These are phyloP conservation scores for Gyrodon lividus DNA, from an alignment of 768 basidiomycete species.

Conservation along the genomic window DNA sequence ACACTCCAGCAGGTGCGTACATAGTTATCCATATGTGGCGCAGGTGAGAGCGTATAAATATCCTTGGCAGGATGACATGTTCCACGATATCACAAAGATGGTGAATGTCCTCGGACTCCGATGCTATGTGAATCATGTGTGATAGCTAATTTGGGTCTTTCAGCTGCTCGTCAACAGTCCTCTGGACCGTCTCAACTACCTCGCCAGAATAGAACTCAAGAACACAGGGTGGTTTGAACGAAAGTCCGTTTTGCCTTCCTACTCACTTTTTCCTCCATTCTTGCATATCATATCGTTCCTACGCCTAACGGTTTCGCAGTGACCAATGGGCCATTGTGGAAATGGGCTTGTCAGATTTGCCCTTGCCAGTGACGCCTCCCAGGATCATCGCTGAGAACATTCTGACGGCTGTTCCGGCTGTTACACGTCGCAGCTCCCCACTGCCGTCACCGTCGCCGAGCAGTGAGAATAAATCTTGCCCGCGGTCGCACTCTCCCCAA, in stretches of 20 bases:
- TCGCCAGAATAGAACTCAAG: constrained; percentile 29
- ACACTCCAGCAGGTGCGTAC: constrained; percentile 15
- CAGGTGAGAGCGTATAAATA: constrained; percentile 2
- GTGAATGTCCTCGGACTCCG: constrained; percentile 11
- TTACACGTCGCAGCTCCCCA: neutral
- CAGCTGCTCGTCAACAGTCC: constrained; percentile 27
- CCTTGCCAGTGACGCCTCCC: constrained; percentile 8
- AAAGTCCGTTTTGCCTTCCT: constrained; percentile 11
- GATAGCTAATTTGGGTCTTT: constrained; percentile 5
- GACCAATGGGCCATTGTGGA: constrained; percentile 30
- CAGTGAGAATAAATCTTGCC: neutral
- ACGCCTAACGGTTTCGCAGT: constrained; percentile 5
- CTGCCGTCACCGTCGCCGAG: neutral
- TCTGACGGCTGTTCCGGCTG: neutral
- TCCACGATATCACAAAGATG: constrained; percentile 26
- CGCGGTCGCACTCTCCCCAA: neutral
- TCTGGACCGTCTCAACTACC: constrained; percentile 27
- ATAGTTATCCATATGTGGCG: neutral
- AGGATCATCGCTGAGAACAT: constrained; percentile 4
- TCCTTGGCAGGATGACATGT: constrained; percentile 12
- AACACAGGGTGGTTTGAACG: constrained; percentile 33
- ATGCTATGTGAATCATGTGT: neutral
- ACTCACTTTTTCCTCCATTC: too few species aligned
- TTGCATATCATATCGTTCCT: too few species aligned
- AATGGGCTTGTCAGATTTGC: constrained; percentile 17